Base-by-base conservation (phyloP, 2,329 filamentous ascomycete genomes). In the Alternaria novae-zelandiae region DNA sequence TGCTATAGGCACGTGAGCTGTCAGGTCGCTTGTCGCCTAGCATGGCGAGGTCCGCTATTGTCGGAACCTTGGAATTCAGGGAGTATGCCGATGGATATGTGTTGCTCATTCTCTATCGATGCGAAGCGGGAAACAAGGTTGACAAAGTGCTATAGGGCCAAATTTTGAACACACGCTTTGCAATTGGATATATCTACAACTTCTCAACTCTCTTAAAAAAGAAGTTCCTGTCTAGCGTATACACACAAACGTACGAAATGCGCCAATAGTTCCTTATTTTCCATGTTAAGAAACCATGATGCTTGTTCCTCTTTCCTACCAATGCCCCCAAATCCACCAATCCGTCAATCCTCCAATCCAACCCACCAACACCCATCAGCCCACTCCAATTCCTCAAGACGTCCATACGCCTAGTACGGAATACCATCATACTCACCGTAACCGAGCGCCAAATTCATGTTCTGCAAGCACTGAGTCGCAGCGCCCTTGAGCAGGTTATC, bases 401-500 rank as follows among this genome's bases (percentile, higher is more conserved):
- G 44, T 10, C 20, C 36, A 23, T 30, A 17, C 13, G 2, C 58
- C 61, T 76, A 79, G 59, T 79, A 78, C 30, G 93, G 93, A 70
- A 97, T 96, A 44, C 93, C 93, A 78, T 96, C 91, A 76, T 93
- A 97, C 83, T 97, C 93, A 49, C 88, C 89, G 77, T 95, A 96
- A 49, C 93, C 93, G 11, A 96, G 86, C n/a, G 92, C 91, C 62
- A 97, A 85, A 81, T 97, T 97, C 92, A 97, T 96, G 82, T 97
- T 97, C 85, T 96, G 94, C 79, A 97, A 82, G 83, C 94, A 97
- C 80, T 97, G 94, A 11, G 94, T 97, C 7, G 92, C 92, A 57
- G 94, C 94, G 64, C 94, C 94, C 88, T 97, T 97, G 73, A 96
- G 86, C 70, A 97, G 83, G 82, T 97, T 97, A 82, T 97, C 94